phyloP scores from a whole-genome alignment of 345 rosid species.

The Murraya paniculata region DNA sequence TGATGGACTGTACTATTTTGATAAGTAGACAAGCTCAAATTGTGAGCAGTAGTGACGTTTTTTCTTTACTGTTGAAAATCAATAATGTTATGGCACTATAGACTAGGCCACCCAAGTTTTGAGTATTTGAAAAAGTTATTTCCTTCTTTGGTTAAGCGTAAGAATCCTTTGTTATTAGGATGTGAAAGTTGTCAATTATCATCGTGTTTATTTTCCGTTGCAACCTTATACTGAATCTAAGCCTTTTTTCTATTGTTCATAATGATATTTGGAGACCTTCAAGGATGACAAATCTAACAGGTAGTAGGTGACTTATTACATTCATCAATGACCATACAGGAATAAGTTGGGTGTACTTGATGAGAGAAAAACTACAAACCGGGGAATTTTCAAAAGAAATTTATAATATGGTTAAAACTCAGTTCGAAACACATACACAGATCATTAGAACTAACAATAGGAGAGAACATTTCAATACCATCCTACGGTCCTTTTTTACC shows the following conservation, averaged over 20 bases:
- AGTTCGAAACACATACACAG: not conserved
- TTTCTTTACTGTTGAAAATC: no score
- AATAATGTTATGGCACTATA: slow-evolving; percentile 6
- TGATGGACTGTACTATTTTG: not conserved
- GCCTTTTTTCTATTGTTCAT: not conserved
- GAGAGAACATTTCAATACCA: not conserved
- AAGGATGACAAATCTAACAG: not conserved
- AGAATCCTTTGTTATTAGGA: not conserved
- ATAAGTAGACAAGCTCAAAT: not conserved
- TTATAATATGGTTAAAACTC: not conserved
- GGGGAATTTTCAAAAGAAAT: not conserved
- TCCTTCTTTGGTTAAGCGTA: not conserved
- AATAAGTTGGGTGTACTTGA: not conserved
- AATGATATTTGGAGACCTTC: slow-evolving; percentile 11
- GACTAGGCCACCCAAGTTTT: slow-evolving; percentile 14
- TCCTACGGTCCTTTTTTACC: not conserved
- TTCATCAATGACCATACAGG: slow-evolving; percentile 5
- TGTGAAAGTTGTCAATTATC: slow-evolving; percentile 2
- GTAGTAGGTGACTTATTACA: not conserved
- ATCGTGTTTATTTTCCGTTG: not conserved
- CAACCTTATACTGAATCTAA: not conserved
- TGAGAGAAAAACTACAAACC: not conserved
- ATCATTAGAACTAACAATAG: not conserved
- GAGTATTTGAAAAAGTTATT: not conserved
- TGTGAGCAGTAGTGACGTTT: not conserved